Conservation (phyloP, 1,139 yeast genomes). For the Blastobotrys aristatus region DNA sequence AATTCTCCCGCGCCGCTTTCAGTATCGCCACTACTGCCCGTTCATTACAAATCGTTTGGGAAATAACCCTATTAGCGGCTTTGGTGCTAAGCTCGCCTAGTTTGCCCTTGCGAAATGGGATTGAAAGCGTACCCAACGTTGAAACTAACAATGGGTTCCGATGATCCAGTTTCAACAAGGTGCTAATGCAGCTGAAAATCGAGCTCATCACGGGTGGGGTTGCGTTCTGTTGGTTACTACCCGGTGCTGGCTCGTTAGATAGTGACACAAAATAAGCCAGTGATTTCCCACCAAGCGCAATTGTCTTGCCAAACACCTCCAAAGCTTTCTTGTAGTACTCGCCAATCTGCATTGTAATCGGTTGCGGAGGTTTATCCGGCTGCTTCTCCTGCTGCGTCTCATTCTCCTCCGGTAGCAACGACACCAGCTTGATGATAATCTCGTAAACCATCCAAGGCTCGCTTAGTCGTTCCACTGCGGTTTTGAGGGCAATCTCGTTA, state of each 20-base stretch:
- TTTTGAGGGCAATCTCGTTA: slow-evolving; percentile 41
- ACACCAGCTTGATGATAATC: slow-evolving; percentile 34
- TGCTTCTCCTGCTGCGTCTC: background rate
- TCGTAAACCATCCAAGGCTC: slow-evolving; percentile 46
- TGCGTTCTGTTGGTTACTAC: background rate
- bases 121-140: slow-evolving; percentile 22
- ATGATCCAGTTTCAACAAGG: slow-evolving; percentile 22
- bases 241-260: slow-evolving; percentile 10
- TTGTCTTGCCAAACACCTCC: slow-evolving; percentile 14
- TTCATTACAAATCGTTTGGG: slow-evolving; percentile 19
- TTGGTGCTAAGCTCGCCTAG: slow-evolving; percentile 25
- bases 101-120: slow-evolving; percentile 28
- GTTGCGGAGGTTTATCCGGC: slow-evolving; percentile 1
- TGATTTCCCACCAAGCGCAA: slow-evolving; percentile 20
- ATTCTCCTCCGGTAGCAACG: slow-evolving; percentile 7
- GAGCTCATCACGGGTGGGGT: slow-evolving; percentile 20
- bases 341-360: slow-evolving; percentile 19
- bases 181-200: slow-evolving; percentile 26
- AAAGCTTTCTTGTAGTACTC: slow-evolving; percentile 17
- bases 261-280: slow-evolving; percentile 24
- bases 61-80: slow-evolving; percentile 24
- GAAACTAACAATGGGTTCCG: slow-evolving; percentile 32
- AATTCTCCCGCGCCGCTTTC: slow-evolving; percentile 30
- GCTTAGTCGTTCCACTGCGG: slow-evolving; percentile 39
- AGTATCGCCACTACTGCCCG: slow-evolving; percentile 27